These are phyloP conservation scores for Zasmidium citrigriseum DNA, from an alignment of 2,329 filamentous ascomycete genomes.

Conservation along the genomic window DNA sequence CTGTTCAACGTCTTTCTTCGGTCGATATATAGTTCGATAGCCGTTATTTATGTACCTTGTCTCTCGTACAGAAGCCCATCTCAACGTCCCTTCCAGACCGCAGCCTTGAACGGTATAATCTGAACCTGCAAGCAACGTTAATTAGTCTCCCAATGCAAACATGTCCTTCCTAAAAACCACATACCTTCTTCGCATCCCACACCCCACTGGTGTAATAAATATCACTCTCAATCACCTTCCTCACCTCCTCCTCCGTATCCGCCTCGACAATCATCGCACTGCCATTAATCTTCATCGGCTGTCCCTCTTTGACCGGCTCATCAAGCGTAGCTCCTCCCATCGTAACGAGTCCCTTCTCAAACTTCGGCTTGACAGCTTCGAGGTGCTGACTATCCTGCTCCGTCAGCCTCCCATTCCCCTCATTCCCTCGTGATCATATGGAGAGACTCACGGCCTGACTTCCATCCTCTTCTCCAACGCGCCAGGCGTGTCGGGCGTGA, in stretches of 20 bases:
- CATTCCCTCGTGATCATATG: background rate
- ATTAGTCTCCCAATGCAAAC: background rate
- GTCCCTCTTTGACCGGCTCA: slow-evolving; percentile 62
- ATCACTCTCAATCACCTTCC: slow-evolving; percentile 68
- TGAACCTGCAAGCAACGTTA: slow-evolving; percentile 34
- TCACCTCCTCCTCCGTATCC: slow-evolving; percentile 67
- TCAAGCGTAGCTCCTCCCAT: slow-evolving; percentile 71
- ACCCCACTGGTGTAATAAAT: slow-evolving; percentile 71
- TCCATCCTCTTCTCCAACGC: slow-evolving; percentile 46
- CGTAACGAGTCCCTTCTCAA: slow-evolving; percentile 60
- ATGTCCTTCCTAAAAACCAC: background rate
- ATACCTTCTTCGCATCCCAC: slow-evolving; percentile 66
- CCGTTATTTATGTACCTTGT: no score
- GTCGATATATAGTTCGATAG: no score
- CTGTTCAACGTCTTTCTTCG: no score
- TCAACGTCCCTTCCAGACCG: slow-evolving; percentile 40
- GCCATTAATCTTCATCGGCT: slow-evolving; percentile 71
- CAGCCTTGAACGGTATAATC: slow-evolving; percentile 52
- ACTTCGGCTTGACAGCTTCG: slow-evolving; percentile 52
- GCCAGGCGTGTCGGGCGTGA: slow-evolving; percentile 47
- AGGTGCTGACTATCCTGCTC: slow-evolving; percentile 55
- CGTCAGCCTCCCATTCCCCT: background rate
- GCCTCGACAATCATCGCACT: slow-evolving; percentile 70
- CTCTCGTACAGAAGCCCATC: no score
- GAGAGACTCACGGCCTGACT: slow-evolving; percentile 39